These are phyloP conservation scores for Flaveria sonorensis DNA, from an alignment of 129 eudicot genomes.

Conservation along the genomic window DNA sequence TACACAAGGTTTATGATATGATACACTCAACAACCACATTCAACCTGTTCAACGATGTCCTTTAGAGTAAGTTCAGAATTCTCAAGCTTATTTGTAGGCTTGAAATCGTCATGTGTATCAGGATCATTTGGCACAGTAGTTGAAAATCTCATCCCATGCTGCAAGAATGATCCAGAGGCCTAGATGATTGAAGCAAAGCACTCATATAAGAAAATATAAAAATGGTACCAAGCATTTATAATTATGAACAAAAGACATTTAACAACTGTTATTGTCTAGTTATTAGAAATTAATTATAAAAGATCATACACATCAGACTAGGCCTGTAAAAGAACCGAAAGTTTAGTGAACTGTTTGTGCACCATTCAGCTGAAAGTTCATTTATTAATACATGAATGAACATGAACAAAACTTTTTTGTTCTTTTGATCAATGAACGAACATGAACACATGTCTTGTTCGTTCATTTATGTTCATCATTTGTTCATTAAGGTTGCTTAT, in stretches of 20 bases:
- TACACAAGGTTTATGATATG: not conserved
- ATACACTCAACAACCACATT: conserved; percentile 2
- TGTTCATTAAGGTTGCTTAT: no score
- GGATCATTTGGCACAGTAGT: conserved; percentile 72
- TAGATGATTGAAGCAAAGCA: conserved; percentile 24
- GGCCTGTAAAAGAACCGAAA: no score
- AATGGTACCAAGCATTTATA: not conserved
- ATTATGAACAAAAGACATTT: not conserved
- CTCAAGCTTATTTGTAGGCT: conserved; percentile 71
- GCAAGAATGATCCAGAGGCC: conserved; percentile 58
- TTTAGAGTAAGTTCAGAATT: conserved; percentile 58
- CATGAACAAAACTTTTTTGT: no score
- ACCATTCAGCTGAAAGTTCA: no score
- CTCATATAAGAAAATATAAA: not conserved
- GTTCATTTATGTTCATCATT: no score
- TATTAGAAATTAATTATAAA: no score
- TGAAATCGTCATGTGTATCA: conserved; percentile 94
- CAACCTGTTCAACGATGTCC: conserved; percentile 91
- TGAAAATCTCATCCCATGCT: conserved; percentile 56
- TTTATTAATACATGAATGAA: no score
- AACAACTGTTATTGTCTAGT: no score
- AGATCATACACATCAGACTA: no score
- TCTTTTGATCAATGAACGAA: no score
- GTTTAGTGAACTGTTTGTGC: no score
- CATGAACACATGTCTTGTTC: no score